A percentile compares a stretch with the other conserved stretches of the same genome.
These are phyloP conservation scores for Solanum peruvianum DNA, from an alignment of 257 asterid genomes.

Conservation along the genomic window DNA sequence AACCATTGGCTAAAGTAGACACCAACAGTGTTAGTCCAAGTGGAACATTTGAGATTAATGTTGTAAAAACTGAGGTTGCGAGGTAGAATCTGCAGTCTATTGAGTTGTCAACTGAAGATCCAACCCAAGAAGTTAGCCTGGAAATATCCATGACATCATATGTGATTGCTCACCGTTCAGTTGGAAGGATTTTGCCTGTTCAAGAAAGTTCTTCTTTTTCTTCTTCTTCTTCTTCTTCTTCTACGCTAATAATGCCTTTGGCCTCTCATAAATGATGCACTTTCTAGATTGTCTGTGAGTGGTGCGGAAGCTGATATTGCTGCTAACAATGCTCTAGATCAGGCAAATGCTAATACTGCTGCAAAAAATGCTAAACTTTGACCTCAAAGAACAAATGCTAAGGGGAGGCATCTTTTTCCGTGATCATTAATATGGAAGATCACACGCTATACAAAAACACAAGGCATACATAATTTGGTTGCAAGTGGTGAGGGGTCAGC, in stretches of 20 bases:
- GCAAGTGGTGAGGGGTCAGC: constrained; percentile 21
- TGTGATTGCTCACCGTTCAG: constrained; percentile 14
- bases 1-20: constrained; percentile 20
- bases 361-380: constrained; percentile 9
- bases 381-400: constrained; percentile 2
- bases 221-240: constrained; percentile 27
- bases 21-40: constrained; percentile 1
- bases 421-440: constrained; percentile 12
- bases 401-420: not conserved
- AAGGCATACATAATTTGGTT: constrained; percentile 10
- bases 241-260: constrained; percentile 26
- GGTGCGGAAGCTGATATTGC: not conserved
- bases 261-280: constrained; percentile 32
- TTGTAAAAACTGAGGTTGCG: constrained; percentile 33
- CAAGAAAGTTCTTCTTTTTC: constrained; percentile 51
- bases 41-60: constrained; percentile 13
- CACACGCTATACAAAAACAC: constrained; percentile 11
- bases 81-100: not conserved
- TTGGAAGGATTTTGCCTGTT: constrained; percentile 27
- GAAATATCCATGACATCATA: constrained; percentile 7
- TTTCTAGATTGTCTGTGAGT: constrained; percentile 4
- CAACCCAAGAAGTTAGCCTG: not conserved
- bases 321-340: constrained; percentile 2
- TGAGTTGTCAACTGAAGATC: not conserved
- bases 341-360: constrained; percentile 6